Evolutionary conservation across 2,329 filamentous ascomycete genomes (phyloP).

Genomic region (Arthrinium puccinioides): DNA sequence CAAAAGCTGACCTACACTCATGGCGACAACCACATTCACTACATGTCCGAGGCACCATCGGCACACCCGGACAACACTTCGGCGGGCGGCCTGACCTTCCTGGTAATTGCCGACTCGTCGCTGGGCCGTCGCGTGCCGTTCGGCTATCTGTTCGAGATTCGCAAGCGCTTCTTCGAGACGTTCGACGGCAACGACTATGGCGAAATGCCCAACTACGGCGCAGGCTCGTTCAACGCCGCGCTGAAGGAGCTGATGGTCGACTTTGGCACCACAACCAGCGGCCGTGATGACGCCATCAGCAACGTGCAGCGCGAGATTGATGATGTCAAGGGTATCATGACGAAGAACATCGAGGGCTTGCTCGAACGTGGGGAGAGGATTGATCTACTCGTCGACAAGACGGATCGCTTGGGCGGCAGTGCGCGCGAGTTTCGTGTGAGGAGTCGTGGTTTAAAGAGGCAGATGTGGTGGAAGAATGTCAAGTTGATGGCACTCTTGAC

Average conservation of each 20-base stretch:
- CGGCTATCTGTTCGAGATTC: constrained; percentile 84
- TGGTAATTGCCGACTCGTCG: constrained; percentile 76
- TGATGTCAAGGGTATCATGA: constrained; percentile 88
- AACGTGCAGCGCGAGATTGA: constrained; percentile 88
- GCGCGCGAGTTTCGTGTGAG: constrained; percentile 86
- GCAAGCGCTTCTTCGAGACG: constrained; percentile 72
- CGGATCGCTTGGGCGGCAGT: constrained; percentile 80
- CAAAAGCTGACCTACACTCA: constrained; percentile 95
- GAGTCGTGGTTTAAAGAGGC: constrained; percentile 75
- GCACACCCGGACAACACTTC: constrained; percentile 50
- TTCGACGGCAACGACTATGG: constrained; percentile 70
- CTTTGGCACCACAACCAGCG: constrained; percentile 70
- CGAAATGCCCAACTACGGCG: constrained; percentile 80
- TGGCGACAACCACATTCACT: constrained; percentile 88
- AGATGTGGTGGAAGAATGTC: constrained; percentile 99
- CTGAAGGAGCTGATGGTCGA: constrained; percentile 74
- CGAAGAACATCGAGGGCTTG: constrained; percentile 85
- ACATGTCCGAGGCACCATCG: constrained; percentile 77
- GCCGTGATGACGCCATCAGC: constrained; percentile 72
- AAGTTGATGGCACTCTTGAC: constrained; percentile 79
- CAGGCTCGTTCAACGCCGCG: constrained; percentile 76
- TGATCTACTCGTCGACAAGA: constrained; percentile 93
- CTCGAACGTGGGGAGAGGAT: constrained; percentile 89
- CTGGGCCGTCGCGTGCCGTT: constrained; percentile 87
- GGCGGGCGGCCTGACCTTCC: constrained; percentile 80